Conservation (phyloP, 2,329 filamentous ascomycete genomes). For the Chlorencoelia australis region DNA sequence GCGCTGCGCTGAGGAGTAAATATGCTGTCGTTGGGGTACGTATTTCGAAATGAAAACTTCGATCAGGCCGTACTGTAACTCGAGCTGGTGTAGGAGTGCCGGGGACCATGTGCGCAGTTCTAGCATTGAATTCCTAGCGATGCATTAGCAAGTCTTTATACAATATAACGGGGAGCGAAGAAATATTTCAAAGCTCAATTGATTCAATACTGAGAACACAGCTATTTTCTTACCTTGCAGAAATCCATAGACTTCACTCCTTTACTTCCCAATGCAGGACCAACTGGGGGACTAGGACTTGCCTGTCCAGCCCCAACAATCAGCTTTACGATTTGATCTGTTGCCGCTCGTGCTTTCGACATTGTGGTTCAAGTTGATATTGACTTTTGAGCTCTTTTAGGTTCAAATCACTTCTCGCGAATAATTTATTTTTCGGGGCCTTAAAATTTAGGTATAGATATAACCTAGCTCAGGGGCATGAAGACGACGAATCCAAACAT, state of each 20-base stretch:
- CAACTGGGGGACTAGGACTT: conserved; percentile 88
- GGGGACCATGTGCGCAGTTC: conserved; percentile 71
- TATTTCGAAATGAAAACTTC: conserved; percentile 85
- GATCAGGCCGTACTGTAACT: conserved; percentile 85
- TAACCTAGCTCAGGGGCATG: too few species aligned
- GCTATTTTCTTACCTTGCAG: conserved; percentile 80
- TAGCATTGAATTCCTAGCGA: conserved; percentile 88
- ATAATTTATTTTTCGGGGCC: too few species aligned
- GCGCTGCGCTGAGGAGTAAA: conserved; percentile 74
- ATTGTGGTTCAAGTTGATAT: conserved; percentile 18
- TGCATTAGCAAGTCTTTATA: conserved; percentile 10
- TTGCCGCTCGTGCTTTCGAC: conserved; percentile 26
- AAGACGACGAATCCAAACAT: too few species aligned
- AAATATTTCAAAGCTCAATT: too few species aligned
- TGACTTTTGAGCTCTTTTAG: too few species aligned
- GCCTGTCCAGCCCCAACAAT: conserved; percentile 96
- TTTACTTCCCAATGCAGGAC: conserved; percentile 91
- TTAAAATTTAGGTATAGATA: too few species aligned
- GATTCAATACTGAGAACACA: too few species aligned
- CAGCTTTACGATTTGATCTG: conserved; percentile 82
- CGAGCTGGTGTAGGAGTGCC: conserved; percentile 85
- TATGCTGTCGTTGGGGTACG: conserved; percentile 92
- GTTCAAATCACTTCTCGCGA: too few species aligned
- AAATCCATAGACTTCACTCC: conserved; percentile 99
- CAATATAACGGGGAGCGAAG: too few species aligned